Conservation (phyloP, 441 rosid genomes). For the Populus hybrid region DNA sequence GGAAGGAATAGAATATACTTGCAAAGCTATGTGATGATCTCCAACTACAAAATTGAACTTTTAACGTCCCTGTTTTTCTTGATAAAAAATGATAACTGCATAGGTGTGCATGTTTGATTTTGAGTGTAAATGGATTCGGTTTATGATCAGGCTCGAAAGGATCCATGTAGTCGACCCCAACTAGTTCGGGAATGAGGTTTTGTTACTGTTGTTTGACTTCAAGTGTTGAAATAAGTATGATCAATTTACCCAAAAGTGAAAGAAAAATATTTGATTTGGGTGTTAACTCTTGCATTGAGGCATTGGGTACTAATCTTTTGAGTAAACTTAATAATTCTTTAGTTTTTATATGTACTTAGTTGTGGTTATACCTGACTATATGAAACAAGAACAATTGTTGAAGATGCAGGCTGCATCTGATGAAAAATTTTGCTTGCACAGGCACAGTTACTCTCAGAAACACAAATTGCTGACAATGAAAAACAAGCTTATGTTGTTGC, state of each 20-base stretch:
- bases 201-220: background rate
- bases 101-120: background rate
- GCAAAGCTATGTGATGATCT: background rate
- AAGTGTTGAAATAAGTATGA: background rate
- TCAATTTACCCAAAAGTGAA: background rate
- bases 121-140: background rate
- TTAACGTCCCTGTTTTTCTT: background rate
- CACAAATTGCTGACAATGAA: conserved; percentile 51
- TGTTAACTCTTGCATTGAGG: background rate
- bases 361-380: background rate
- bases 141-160: background rate
- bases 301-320: background rate
- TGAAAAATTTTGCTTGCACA: conserved; percentile 22
- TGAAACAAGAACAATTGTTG: background rate
- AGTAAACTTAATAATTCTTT: background rate
- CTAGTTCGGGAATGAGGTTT: background rate
- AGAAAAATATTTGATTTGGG: background rate
- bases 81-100: background rate
- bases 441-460: conserved; percentile 63
- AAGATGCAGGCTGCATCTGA: background rate
- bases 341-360: background rate
- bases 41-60: background rate
- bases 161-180: background rate
- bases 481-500: conserved; percentile 47
- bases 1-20: background rate